Base-by-base conservation (phyloP, 768 basidiomycete species). In the Tulasnella sp. region DNA sequence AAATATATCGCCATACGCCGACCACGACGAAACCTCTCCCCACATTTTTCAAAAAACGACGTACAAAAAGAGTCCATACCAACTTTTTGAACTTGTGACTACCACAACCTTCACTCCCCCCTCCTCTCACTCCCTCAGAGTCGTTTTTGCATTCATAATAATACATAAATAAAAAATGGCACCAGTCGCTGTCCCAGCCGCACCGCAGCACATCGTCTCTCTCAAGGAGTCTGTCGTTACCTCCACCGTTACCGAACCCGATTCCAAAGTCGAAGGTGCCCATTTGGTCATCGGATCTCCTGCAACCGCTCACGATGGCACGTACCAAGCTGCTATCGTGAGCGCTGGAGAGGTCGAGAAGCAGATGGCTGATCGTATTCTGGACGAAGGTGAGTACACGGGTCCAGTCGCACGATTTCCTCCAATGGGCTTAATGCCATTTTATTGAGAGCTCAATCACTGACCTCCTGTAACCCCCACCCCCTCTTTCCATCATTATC, bases 281-380 rank as follows among this genome's bases (percentile, higher is more conserved):
- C 22, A n/a, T 17, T 86, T 96, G 71, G 91, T 88, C 72, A 89
- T 96, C 78, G 93, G 94, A 75, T 93, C 93, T 9, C 88, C 91
- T 25, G 84, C 87, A 3, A 92, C 93, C 0, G 94, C 93, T 3
- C 87, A 89, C 81, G 89, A 93, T 80, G 94, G 94, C 39, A 87
- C 86, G 81, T 94, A 94, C 81, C 93, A 94, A 82, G 82, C 87
- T 1, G 83, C 93, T 78, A 86, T 93, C 72, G 86, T 88, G 8
- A 85, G 86, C 78, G 82, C 82, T 76, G 68, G 70, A 14, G 85
- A 85, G 22, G 89, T 93, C 38, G 93, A 96, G 80, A 90, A 87
- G 80, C 90, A 94, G 81, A 89, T 96, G 85, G 83, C 95, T 37
- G 94, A 96, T 82, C 86, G 94, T 77, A 84, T 96, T 78, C 84